Evolutionary conservation across 108 stramenopile genomes (phyloP).

Genomic region (Nitzschia putrida): DNA sequence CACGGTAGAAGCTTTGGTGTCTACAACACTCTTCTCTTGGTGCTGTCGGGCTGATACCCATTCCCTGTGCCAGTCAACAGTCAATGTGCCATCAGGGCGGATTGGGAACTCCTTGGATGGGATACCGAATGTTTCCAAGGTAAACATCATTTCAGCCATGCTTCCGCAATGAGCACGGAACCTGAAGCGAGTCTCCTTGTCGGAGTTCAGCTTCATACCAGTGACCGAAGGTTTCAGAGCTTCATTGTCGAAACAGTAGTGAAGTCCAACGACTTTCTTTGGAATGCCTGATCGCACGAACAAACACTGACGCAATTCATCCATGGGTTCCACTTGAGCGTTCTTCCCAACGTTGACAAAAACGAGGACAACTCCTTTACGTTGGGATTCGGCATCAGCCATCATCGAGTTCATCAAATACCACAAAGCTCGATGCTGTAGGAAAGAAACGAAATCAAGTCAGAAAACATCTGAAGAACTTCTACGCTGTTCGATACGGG

Average conservation of each 20-base stretch:
- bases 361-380: constrained; percentile 18
- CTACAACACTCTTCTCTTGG: constrained; percentile 2
- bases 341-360: constrained; percentile 8
- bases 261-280: constrained; percentile 20
- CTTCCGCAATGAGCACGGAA: constrained; percentile 21
- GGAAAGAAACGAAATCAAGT: not conserved
- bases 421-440: constrained; percentile 23
- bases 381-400: constrained; percentile 27
- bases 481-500: not conserved
- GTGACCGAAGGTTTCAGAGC: constrained; percentile 20
- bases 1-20: not conserved
- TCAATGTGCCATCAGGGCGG: constrained; percentile 7
- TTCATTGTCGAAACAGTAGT: constrained; percentile 31
- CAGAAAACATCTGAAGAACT: not conserved
- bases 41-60: constrained; percentile 16
- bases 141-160: constrained; percentile 7
- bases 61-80: constrained; percentile 28
- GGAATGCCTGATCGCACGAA: constrained; percentile 16
- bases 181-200: constrained; percentile 7
- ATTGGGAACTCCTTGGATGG: constrained; percentile 5
- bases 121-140: constrained; percentile 37
- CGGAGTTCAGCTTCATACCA: constrained; percentile 4
- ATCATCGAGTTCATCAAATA: constrained; percentile 15
- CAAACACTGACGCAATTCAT: not conserved
- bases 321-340: constrained; percentile 2